phyloP scores from a whole-genome alignment of 306 rosid species.

The Quercus glauca region DNA sequence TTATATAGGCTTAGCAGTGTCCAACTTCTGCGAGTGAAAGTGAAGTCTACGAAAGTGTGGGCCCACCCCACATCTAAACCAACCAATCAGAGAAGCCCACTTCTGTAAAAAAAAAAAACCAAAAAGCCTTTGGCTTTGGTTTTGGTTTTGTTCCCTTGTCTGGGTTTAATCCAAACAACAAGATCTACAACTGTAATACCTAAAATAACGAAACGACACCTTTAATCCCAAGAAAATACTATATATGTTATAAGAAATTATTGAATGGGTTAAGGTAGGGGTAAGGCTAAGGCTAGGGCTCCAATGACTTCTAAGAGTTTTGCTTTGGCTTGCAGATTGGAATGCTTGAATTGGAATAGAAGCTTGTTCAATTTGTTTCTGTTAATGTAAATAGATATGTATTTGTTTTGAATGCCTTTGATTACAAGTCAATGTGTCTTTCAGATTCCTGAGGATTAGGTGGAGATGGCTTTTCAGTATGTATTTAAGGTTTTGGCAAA shows the following conservation, averaged over 20 bases:
- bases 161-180: background rate
- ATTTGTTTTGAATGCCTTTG: background rate
- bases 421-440: background rate
- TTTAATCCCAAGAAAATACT: background rate
- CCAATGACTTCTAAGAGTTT: background rate
- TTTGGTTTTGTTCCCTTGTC: background rate
- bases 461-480: background rate
- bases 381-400: background rate
- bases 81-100: background rate
- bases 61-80: background rate
- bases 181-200: background rate
- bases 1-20: background rate
- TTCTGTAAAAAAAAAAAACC: background rate
- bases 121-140: background rate
- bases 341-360: background rate
- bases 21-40: background rate
- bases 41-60: background rate
- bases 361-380: background rate
- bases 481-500: background rate
- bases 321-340: slow-evolving; percentile 1
- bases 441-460: background rate
- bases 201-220: background rate
- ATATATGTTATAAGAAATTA: background rate
- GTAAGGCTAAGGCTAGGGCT: background rate
- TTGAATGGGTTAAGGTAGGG: background rate